phyloP scores from a whole-genome alignment of 202 grass and related monocot genomes.

The Tripidium arundinaceum region DNA sequence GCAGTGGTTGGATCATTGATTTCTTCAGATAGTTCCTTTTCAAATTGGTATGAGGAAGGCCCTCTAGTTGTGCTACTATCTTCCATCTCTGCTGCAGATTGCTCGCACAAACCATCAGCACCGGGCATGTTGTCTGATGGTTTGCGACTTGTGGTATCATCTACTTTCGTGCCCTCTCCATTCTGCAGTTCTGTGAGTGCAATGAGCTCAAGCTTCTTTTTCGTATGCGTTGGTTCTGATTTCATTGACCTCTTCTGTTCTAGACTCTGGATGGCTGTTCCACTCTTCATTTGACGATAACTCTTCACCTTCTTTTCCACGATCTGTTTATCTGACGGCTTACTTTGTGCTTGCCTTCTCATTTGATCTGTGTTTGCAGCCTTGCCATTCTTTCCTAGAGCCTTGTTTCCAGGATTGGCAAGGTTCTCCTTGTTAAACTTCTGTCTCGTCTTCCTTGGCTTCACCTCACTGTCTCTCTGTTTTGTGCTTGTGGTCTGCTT shows the following conservation, averaged over 20 bases:
- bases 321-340: slow-evolving; percentile 22
- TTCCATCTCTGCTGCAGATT: not conserved
- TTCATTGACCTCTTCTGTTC: slow-evolving; percentile 19
- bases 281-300: slow-evolving; percentile 3
- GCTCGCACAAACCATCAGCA: not conserved
- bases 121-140: not conserved
- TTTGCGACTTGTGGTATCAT: not conserved
- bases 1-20: not conserved
- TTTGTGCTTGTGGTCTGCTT: slow-evolving; percentile 21
- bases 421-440: slow-evolving; percentile 49
- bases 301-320: slow-evolving; percentile 11
- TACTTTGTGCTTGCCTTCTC: slow-evolving; percentile 29
- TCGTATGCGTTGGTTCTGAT: slow-evolving; percentile 14
- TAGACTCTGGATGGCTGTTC: slow-evolving; percentile 6
- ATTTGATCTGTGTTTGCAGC: slow-evolving; percentile 15
- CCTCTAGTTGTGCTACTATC: not conserved
- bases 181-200: not conserved
- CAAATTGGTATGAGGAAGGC: slow-evolving; percentile 20
- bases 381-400: slow-evolving; percentile 25
- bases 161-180: not conserved
- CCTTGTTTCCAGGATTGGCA: slow-evolving; percentile 2
- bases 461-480: slow-evolving; percentile 28
- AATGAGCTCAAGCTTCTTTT: slow-evolving; percentile 20
- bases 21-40: slow-evolving; percentile 23
- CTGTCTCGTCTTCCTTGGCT: slow-evolving; percentile 23